Evolutionary conservation across 2,329 filamentous ascomycete genomes (phyloP).

Genomic region (Fusarium praegraminearum): DNA sequence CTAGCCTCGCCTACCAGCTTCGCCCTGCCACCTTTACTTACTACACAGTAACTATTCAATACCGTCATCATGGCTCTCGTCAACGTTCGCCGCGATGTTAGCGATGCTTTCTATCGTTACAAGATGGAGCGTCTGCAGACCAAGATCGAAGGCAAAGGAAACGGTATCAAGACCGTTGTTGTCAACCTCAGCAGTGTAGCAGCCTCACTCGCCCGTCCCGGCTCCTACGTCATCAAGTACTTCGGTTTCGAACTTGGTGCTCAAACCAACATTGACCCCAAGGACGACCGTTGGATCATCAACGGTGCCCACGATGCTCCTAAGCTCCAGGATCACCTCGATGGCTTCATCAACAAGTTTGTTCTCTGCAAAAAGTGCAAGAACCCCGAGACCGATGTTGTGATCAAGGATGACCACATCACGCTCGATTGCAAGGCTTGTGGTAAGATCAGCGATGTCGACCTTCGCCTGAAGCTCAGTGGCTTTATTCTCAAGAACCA

Average conservation of each 20-base stretch:
- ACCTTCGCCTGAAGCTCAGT: conserved; percentile 93
- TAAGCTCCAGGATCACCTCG: conserved; percentile 98
- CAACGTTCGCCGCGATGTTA: conserved; percentile 98
- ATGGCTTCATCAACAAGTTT: conserved; percentile 98
- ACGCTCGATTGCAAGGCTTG: conserved; percentile 98
- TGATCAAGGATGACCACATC: conserved; percentile 94
- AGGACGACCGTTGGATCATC: conserved; percentile 99
- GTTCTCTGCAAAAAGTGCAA: conserved; percentile 99
- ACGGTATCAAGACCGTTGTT: conserved; percentile 98
- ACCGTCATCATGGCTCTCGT: conserved; percentile 90
- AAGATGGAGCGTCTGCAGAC: conserved; percentile 99
- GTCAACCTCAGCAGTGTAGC: conserved; percentile 97
- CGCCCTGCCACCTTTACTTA: conserved; percentile 33
- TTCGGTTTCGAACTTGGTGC: conserved; percentile 99
- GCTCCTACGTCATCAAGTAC: conserved; percentile 98
- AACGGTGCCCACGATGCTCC: conserved; percentile 95
- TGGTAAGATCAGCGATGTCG: conserved; percentile 90
- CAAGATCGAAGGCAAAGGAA: conserved; percentile 99
- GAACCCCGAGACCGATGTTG: conserved; percentile 97
- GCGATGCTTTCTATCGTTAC: conserved; percentile 99
- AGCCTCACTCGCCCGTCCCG: conserved; percentile 89
- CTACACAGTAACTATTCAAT: conserved; percentile 36
- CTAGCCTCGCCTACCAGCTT: conserved; percentile 36
- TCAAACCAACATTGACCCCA: conserved; percentile 97
- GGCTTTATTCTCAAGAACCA: conserved; percentile 98